Evolutionary conservation across 208 protist species (phyloP).

Genomic region (Strigomonas culicis): DNA sequence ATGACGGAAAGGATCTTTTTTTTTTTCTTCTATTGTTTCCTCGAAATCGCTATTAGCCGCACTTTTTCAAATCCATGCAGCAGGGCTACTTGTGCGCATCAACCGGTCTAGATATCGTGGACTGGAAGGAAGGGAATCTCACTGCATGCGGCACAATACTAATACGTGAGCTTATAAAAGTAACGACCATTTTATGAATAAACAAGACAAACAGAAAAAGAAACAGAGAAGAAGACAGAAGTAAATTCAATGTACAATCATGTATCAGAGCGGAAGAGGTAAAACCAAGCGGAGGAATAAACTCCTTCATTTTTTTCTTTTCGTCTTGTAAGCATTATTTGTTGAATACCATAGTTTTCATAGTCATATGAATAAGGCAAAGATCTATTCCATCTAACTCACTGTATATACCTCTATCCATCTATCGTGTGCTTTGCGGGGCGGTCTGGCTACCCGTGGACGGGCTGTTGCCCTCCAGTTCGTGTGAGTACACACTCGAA

Average conservation of each 20-base stretch:
- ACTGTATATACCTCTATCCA: too few relatives aligned
- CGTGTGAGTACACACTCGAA: not conserved
- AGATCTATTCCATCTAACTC: not conserved
- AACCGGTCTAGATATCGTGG: too few relatives aligned
- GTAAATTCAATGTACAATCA: not conserved
- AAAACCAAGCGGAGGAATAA: too few relatives aligned
- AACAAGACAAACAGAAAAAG: not conserved
- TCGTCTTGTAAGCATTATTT: too few relatives aligned
- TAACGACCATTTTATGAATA: not conserved
- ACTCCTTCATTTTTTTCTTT: too few relatives aligned
- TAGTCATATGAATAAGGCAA: not conserved
- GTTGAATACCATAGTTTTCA: not conserved
- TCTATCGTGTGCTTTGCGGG: not conserved
- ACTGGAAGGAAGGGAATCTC: too few relatives aligned
- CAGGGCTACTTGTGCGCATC: too few relatives aligned
- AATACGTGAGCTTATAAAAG: not conserved
- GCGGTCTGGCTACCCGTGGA: not conserved
- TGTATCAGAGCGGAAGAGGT: not conserved
- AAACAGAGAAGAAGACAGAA: not conserved
- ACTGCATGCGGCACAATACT: too few relatives aligned
- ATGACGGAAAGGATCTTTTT: not conserved
- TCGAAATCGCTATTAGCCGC: too few relatives aligned
- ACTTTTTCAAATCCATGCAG: too few relatives aligned
- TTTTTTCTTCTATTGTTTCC: too few relatives aligned
- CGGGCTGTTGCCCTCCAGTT: not conserved